A percentile compares a stretch with the other conserved stretches of the same genome.
Conservation (phyloP, 2,329 filamentous ascomycete genomes). For the Cadophora sp. region DNA sequence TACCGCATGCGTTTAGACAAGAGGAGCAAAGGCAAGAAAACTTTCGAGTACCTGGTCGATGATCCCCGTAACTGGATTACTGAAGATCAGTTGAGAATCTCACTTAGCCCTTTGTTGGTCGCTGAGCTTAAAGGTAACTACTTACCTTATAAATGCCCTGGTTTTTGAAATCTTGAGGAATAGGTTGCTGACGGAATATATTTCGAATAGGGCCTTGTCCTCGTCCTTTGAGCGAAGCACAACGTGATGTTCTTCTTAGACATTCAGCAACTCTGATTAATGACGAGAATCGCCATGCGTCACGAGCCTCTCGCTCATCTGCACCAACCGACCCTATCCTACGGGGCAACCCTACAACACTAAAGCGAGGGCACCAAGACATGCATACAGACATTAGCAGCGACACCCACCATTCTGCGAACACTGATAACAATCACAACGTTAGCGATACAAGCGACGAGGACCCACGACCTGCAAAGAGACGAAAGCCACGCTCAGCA, state of each 20-base stretch:
- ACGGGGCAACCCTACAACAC: background rate
- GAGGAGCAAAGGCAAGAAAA: background rate
- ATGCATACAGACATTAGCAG: constrained; percentile 10
- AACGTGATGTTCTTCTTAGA: background rate
- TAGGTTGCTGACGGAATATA: background rate
- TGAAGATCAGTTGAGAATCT: background rate
- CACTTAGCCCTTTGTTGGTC: background rate
- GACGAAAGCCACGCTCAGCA: constrained; percentile 29
- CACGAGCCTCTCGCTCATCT: background rate
- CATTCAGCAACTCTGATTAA: too few species aligned
- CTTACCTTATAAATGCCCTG: background rate
- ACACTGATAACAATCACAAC: constrained; percentile 24
- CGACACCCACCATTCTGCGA: constrained; percentile 21
- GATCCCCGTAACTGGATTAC: background rate
- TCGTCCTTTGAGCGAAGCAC: background rate
- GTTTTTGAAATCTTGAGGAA: background rate
- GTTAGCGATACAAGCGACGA: constrained; percentile 23
- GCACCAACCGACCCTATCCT: background rate
- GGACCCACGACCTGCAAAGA: constrained; percentile 32
- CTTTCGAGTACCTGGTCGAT: background rate
- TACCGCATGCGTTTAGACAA: too few species aligned
- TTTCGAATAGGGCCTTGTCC: too few species aligned
- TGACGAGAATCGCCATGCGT: too few species aligned
- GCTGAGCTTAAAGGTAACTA: background rate
- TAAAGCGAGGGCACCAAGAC: background rate